These are phyloP conservation scores for Boletus pseudo-olivaceus DNA, from an alignment of 768 basidiomycete genomes.

Conservation along the genomic window DNA sequence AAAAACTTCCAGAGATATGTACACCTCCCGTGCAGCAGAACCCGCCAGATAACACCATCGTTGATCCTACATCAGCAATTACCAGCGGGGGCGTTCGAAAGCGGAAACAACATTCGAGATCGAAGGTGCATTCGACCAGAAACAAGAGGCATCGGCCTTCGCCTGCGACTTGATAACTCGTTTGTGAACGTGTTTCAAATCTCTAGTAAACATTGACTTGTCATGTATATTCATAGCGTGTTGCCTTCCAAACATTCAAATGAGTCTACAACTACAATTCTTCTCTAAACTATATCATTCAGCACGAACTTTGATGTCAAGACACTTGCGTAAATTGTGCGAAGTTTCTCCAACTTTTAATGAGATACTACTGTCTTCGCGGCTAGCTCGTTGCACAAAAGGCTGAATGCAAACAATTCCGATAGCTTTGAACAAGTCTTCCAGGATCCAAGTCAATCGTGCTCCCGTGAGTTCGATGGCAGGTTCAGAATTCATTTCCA, in stretches of 20 bases:
- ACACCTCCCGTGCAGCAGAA: not conserved
- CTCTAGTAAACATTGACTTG: too few species aligned
- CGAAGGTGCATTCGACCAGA: not conserved
- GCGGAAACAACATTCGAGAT: conserved; percentile 9
- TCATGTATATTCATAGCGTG: too few species aligned
- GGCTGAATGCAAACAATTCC: conserved; percentile 67
- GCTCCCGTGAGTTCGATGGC: conserved; percentile 93
- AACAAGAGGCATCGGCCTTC: conserved; percentile 7
- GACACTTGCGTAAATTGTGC: conserved; percentile 61
- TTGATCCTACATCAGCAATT: not conserved
- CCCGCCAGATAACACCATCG: not conserved
- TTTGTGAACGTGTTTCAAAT: not conserved
- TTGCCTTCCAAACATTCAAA: too few species aligned
- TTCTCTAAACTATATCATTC: not conserved
- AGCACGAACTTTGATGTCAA: conserved; percentile 52
- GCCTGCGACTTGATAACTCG: too few species aligned
- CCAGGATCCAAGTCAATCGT: conserved; percentile 74
- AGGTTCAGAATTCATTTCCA: conserved; percentile 94
- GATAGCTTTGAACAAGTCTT: conserved; percentile 74
- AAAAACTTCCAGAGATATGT: conserved; percentile 7
- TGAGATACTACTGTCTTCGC: not conserved
- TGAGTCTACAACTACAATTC: too few species aligned
- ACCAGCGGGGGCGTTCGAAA: conserved; percentile 1
- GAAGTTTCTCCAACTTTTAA: conserved; percentile 55
- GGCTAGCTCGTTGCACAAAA: conserved; percentile 34